phyloP scores from a whole-genome alignment of 306 rosid species.

The Glycine soja region DNA sequence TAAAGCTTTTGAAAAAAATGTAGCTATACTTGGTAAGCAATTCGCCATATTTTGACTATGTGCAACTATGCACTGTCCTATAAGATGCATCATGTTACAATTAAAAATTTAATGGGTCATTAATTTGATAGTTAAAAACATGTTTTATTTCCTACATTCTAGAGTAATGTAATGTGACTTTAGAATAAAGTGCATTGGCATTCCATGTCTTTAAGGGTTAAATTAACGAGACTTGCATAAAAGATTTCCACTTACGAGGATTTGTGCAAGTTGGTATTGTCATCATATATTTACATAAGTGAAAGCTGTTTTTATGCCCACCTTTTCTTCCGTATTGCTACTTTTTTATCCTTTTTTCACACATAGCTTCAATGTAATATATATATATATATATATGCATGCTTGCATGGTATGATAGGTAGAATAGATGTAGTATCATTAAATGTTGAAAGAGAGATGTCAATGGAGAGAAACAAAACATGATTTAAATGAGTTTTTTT shows the following conservation, averaged over 20 bases:
- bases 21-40: not conserved
- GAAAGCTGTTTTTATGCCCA: conserved; percentile 50
- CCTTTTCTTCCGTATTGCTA: conserved; percentile 38
- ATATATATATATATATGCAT: not conserved
- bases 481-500: not conserved
- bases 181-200: conserved; percentile 42
- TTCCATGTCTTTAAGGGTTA: conserved; percentile 24
- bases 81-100: conserved; percentile 4
- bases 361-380: not conserved
- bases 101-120: not conserved
- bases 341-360: not conserved
- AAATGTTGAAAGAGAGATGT: not conserved
- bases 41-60: conserved; percentile 30
- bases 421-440: not conserved
- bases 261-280: conserved; percentile 44
- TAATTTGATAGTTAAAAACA: not conserved
- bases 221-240: not conserved
- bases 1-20: conserved; percentile 6
- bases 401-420: not conserved
- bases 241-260: conserved; percentile 33
- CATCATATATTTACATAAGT: conserved; percentile 45
- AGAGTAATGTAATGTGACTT: conserved; percentile 30
- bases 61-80: not conserved
- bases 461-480: not conserved
- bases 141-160: conserved; percentile 12